Conservation (phyloP, 805 yeast genomes). For the Cyberlindnera mississippiensis region DNA sequence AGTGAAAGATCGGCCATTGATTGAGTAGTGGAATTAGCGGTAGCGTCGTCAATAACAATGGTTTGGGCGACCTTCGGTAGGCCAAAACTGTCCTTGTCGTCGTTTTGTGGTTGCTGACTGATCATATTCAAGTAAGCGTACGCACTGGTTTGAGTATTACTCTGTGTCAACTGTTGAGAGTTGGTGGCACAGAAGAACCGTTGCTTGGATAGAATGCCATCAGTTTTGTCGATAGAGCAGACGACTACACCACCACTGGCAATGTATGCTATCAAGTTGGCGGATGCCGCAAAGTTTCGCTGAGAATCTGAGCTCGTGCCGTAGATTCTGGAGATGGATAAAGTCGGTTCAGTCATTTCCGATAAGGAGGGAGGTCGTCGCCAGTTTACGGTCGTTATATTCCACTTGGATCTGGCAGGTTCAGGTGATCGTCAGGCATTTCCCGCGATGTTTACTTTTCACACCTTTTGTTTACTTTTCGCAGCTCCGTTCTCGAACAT, state of each 20-base stretch:
- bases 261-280: slow-evolving; percentile 44
- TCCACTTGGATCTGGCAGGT: not conserved
- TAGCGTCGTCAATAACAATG: slow-evolving; percentile 10
- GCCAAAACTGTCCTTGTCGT: slow-evolving; percentile 17
- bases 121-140: slow-evolving; percentile 17
- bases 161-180: not conserved
- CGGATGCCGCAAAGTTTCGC: slow-evolving; percentile 38
- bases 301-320: slow-evolving; percentile 47
- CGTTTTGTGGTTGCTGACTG: slow-evolving; percentile 6
- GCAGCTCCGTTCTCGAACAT: no score
- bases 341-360: slow-evolving; percentile 10
- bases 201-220: slow-evolving; percentile 31
- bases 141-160: slow-evolving; percentile 8
- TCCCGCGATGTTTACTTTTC: slow-evolving; percentile 6
- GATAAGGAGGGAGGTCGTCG: no score
- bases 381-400: not conserved
- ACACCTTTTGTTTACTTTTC: slow-evolving; percentile 14
- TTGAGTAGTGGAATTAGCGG: slow-evolving; percentile 7
- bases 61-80: slow-evolving; percentile 17
- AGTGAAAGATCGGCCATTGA: slow-evolving; percentile 12
- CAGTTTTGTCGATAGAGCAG: slow-evolving; percentile 28
- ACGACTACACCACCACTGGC: slow-evolving; percentile 63
- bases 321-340: slow-evolving; percentile 29
- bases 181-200: slow-evolving; percentile 49
- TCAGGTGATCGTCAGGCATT: not conserved